Evolutionary conservation across 2,329 filamentous ascomycete species (phyloP).

Genomic region (Colletotrichum caudatum): DNA sequence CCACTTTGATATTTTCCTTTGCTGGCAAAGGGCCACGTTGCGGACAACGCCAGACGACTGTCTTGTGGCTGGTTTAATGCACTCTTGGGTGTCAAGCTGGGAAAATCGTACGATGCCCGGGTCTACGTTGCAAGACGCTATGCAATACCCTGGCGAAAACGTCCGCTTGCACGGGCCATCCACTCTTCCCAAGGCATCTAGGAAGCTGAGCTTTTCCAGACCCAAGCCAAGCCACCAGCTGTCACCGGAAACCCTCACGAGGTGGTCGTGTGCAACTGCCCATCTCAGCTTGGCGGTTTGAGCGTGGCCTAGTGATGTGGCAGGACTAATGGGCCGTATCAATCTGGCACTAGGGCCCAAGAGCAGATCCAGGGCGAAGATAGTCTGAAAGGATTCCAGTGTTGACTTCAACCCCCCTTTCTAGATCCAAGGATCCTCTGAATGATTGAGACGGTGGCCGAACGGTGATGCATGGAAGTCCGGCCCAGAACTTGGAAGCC

Average conservation of each 20-base stretch:
- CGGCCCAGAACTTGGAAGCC: slow-evolving; percentile 18
- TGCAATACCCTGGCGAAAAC: neutral
- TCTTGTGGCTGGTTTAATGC: slow-evolving; percentile 14
- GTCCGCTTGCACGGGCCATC: slow-evolving; percentile 9
- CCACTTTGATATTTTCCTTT: slow-evolving; percentile 20
- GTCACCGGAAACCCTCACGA: slow-evolving; percentile 12
- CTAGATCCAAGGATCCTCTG: neutral
- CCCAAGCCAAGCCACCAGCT: slow-evolving; percentile 28
- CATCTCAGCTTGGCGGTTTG: slow-evolving; percentile 37
- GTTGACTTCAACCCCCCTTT: slow-evolving; percentile 6
- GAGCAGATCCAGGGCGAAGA: slow-evolving; percentile 4
- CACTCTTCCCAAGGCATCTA: neutral
- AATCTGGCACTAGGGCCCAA: neutral
- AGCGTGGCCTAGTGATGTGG: slow-evolving; percentile 29
- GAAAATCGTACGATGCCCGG: slow-evolving; percentile 11
- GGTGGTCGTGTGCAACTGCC: slow-evolving; percentile 21
- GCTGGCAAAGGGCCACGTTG: slow-evolving; percentile 22
- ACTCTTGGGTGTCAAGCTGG: slow-evolving; percentile 1
- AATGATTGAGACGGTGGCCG: slow-evolving; percentile 19
- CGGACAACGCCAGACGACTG: slow-evolving; percentile 13
- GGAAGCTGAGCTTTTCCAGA: slow-evolving; percentile 17
- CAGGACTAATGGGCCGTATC: slow-evolving; percentile 22
- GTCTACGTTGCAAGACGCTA: slow-evolving; percentile 20
- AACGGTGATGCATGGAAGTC: slow-evolving; percentile 39
- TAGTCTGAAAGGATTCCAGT: slow-evolving; percentile 26